These are phyloP conservation scores for Aspergillus oerlinghausenensis DNA, from an alignment of 2,329 filamentous ascomycete species.

Conservation along the genomic window DNA sequence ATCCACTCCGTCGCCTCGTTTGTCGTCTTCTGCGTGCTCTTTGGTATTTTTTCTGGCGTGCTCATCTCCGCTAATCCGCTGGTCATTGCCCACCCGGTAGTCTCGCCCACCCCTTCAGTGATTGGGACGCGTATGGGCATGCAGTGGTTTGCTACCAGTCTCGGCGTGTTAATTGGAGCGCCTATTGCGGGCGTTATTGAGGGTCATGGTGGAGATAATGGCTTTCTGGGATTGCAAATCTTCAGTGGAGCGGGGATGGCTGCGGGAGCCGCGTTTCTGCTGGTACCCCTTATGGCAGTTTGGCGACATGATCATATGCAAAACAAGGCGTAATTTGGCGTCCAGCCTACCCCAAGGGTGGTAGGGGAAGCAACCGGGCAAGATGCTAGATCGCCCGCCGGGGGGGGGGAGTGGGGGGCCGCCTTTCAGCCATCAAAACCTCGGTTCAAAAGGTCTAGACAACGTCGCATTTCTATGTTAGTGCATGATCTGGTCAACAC, in stretches of 20 bases:
- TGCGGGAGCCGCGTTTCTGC: not conserved
- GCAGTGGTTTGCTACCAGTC: conserved; percentile 5
- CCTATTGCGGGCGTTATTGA: conserved; percentile 4
- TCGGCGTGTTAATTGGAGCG: conserved; percentile 6
- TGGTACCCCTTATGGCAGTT: conserved; percentile 1
- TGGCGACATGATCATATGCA: not conserved
- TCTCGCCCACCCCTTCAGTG: conserved; percentile 1
- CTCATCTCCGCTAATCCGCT: conserved; percentile 4
- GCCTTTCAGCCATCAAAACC: no score
- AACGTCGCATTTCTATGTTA: no score
- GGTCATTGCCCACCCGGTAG: conserved; percentile 7
- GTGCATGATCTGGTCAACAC: no score
- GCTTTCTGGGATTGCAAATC: not conserved
- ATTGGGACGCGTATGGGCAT: conserved; percentile 10
- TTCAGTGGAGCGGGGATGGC: conserved; percentile 5
- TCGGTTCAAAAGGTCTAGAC: no score
- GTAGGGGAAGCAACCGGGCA: no score
- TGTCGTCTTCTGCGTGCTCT: conserved; percentile 1
- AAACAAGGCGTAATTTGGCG: not conserved
- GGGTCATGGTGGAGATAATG: not conserved
- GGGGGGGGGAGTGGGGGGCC: no score
- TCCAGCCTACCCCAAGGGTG: no score
- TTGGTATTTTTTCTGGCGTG: conserved; percentile 4
- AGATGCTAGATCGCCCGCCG: no score
- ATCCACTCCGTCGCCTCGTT: conserved; percentile 1